Percentiles rank a stretch among this genome's conserved stretches.
Evolutionary conservation across 768 basidiomycete species (phyloP).

Genomic region (Epithele typhae): DNA sequence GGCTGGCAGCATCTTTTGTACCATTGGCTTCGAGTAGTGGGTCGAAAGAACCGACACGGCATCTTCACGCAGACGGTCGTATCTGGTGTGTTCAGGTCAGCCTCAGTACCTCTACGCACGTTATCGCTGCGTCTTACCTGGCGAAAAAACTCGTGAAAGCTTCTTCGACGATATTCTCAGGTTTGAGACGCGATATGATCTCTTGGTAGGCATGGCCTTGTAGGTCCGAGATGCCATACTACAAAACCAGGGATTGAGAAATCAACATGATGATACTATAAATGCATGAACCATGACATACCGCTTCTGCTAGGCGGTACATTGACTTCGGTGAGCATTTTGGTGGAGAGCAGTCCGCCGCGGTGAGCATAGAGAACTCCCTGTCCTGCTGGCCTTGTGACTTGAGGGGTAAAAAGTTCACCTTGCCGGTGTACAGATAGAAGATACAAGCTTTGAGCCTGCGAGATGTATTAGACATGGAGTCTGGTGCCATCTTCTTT

Average conservation of each 20-base stretch:
- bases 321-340: constrained; percentile 13
- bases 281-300: too few relatives aligned
- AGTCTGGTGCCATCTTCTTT: too few relatives aligned
- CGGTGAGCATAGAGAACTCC: background rate
- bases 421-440: constrained; percentile 34
- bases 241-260: background rate
- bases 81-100: constrained; percentile 3
- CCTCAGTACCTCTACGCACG: too few relatives aligned
- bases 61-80: constrained; percentile 11
- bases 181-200: constrained; percentile 7
- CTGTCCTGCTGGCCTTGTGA: constrained; percentile 12
- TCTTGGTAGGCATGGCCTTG: constrained; percentile 13
- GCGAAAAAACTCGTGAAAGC: constrained; percentile 20
- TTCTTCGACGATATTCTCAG: constrained; percentile 22
- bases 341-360: background rate
- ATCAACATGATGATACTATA: background rate
- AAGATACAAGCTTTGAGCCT: constrained; percentile 37
- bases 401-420: constrained; percentile 29
- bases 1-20: background rate
- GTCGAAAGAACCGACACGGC: constrained; percentile 8
- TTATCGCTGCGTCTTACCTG: constrained; percentile 12
- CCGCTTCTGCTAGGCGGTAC: constrained; percentile 19
- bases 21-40: background rate
- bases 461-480: background rate
- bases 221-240: constrained; percentile 19